Evolutionary conservation across 2,329 filamentous ascomycete genomes (phyloP), one percentile per base, ranked within the genome.

Genomic region (Ophiocordyceps camponoti-leonardi): DNA sequence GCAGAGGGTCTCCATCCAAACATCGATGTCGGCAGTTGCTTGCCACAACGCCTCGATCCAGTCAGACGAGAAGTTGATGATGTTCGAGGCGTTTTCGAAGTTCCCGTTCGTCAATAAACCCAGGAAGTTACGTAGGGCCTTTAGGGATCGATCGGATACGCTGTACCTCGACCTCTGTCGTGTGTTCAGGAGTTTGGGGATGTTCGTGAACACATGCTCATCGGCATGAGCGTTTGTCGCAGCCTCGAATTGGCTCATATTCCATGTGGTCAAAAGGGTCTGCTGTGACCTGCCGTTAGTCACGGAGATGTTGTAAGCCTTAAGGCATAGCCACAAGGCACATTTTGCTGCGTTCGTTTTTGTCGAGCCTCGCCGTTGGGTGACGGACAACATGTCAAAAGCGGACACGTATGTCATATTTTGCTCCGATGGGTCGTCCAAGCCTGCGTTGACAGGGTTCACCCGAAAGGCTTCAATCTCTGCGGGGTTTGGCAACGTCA

Each of bases 311-410:
- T 55, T 53, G 46, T 56, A 59, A 12, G 53, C 56, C 45, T 59
- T 54, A 19, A 64, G 52, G 43, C 63, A 65, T 45, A 63, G 61
- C 62, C 61, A 66, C 1, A 65, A 42, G 0, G 55, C 54, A 40
- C 62, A 65, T 44, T 61, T 54, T n/a, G 52, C 50, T 4, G 54
- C 62, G 12, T 49, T 52, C 0, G 42, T 49, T 6, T 49, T 43
- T 0, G 53, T 54, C 37, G 49, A 47, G 4, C 43, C 47, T 14
- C 48, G 43, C 4, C 50, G 50, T n/a, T 56, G 58, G 11, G 48
- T 53, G 6, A 57, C 50, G 4, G 55, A 56, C 35, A 65, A 51
- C 6, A 63, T 50, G 39, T 65, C 62, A 44, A 65, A 65, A 1
- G n/a, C n/a, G n/a, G n/a, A 61, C 19, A 65, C 51, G n/a, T 58